Conservation (phyloP, 139 green algal species). For the Mesostigma viride region DNA sequence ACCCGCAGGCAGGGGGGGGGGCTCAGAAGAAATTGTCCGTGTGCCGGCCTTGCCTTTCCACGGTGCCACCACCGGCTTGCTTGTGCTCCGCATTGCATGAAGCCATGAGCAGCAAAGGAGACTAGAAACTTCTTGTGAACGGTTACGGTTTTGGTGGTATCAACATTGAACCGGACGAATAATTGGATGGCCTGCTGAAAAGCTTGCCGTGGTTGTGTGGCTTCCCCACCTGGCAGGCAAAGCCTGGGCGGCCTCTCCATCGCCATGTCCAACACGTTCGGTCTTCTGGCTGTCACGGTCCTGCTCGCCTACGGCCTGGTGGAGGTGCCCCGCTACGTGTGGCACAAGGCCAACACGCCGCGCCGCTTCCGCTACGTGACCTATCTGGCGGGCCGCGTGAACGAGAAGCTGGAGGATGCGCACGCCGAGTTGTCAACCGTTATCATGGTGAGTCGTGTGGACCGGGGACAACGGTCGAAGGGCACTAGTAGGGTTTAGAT, state of each 20-base stretch:
- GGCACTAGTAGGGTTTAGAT: too few relatives aligned
- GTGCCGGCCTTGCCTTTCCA: too few relatives aligned
- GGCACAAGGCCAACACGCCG: conserved; percentile 46
- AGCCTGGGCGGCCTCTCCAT: conserved; percentile 55
- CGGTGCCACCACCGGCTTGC: too few relatives aligned
- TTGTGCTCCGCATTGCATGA: not conserved
- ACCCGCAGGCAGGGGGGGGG: too few relatives aligned
- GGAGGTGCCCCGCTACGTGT: conserved; percentile 66
- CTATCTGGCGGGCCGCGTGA: conserved; percentile 29
- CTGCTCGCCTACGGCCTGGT: conserved; percentile 83
- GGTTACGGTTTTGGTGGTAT: not conserved
- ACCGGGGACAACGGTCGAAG: too few relatives aligned
- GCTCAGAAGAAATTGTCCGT: too few relatives aligned
- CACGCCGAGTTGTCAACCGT: conserved; percentile 28
- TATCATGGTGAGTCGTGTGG: conserved; percentile 22
- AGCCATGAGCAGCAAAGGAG: not conserved
- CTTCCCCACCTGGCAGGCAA: conserved; percentile 30
- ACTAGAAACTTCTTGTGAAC: not conserved
- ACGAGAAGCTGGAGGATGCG: conserved; percentile 43
- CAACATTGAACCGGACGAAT: not conserved
- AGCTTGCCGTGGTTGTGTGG: conserved; percentile 6
- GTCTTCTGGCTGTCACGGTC: conserved; percentile 60
- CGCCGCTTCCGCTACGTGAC: conserved; percentile 31
- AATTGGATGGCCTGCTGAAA: not conserved
- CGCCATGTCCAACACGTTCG: conserved; percentile 74